These are phyloP conservation scores for Saturnispora gosingensis DNA, from an alignment of 805 yeast species.

Conservation along the genomic window DNA sequence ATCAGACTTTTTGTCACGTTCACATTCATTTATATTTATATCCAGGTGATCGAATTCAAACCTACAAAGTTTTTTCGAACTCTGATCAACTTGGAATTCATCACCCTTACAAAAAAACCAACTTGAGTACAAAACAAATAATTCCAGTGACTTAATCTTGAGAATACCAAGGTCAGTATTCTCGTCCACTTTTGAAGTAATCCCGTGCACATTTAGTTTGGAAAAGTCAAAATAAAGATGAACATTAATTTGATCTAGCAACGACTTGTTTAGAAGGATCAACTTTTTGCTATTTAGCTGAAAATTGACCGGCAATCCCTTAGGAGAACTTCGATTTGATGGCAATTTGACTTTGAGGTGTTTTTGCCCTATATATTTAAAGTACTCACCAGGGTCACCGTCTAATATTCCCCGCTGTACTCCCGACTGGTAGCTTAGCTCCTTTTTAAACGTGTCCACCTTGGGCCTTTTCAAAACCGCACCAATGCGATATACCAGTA, in stretches of 20 bases:
- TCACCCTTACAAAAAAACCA: neutral
- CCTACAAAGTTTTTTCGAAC: neutral
- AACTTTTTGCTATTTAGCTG: neutral
- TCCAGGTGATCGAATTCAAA: neutral
- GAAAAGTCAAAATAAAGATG: neutral
- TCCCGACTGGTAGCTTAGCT: constrained; percentile 2
- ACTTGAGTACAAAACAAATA: neutral
- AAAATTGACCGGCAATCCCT: neutral
- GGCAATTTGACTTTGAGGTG: neutral
- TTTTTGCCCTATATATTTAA: neutral
- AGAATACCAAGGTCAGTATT: constrained; percentile 3
- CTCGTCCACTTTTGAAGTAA: neutral
- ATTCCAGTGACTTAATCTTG: neutral
- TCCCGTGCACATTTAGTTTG: neutral
- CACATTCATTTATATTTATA: neutral
- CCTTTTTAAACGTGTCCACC: neutral
- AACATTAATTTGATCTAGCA: neutral
- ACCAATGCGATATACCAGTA: neutral
- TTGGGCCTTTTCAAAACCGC: neutral
- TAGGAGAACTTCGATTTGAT: no score
- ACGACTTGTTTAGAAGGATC: neutral
- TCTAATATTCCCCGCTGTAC: neutral
- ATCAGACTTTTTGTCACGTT: neutral
- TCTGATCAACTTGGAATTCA: neutral
- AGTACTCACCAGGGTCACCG: neutral